These are phyloP conservation scores for Schizophyllum amplum DNA, from an alignment of 1,284 basidiomycete species.

Conservation along the genomic window DNA sequence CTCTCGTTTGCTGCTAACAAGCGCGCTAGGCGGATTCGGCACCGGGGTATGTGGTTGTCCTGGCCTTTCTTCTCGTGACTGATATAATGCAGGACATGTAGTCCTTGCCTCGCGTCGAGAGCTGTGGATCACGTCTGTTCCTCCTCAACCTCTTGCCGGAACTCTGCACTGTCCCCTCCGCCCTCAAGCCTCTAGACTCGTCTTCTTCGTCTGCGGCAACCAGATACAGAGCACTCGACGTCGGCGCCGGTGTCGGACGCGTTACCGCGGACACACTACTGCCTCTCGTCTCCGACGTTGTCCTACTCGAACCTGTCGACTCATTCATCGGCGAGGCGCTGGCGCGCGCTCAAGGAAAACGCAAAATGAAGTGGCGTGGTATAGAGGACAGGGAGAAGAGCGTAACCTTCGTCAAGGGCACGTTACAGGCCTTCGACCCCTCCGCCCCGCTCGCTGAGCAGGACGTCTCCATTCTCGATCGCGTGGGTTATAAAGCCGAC, in stretches of 20 bases:
- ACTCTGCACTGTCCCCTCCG: conserved; percentile 68
- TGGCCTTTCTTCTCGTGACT: conserved; percentile 10
- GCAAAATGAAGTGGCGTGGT: conserved; percentile 51
- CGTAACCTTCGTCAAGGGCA: conserved; percentile 73
- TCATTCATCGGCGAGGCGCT: conserved; percentile 71
- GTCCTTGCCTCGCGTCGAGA: conserved; percentile 83
- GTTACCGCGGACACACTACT: conserved; percentile 83
- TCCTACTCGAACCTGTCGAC: conserved; percentile 81
- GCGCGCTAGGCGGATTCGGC: conserved; percentile 55
- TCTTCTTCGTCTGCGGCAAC: conserved; percentile 12
- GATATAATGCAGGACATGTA: conserved; percentile 23
- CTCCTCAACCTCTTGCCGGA: conserved; percentile 74
- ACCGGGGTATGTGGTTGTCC: conserved; percentile 43
- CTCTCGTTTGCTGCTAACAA: conserved; percentile 1
- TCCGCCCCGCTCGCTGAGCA: conserved; percentile 33
- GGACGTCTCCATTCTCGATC: conserved; percentile 38
- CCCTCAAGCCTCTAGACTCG: conserved; percentile 36
- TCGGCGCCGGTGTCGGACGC: conserved; percentile 87
- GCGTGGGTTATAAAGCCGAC: conserved; percentile 47
- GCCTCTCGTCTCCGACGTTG: conserved; percentile 77
- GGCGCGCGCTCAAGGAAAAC: conserved; percentile 32
- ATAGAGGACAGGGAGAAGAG: conserved; percentile 58
- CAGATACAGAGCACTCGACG: conserved; percentile 67
- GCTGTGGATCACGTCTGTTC: conserved; percentile 82
- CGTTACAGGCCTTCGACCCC: conserved; percentile 76